A percentile compares a stretch with the other conserved stretches of the same genome.
phyloP scores from a whole-genome alignment of 179 eudicot species.

The Vitellaria paradoxa region DNA sequence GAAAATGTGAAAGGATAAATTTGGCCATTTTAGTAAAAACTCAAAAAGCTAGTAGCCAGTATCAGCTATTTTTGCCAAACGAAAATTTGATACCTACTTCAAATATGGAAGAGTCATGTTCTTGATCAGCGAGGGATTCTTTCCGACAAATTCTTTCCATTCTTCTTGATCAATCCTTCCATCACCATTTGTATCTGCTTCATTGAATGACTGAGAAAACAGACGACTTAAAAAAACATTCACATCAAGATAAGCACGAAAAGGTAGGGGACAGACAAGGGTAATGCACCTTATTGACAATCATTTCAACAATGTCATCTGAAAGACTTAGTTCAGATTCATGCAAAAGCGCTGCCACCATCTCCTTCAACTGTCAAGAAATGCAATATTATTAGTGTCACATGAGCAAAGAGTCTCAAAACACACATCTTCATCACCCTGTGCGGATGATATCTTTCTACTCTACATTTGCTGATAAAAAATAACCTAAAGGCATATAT shows the following conservation, averaged over 20 bases:
- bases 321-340: constrained; percentile 83
- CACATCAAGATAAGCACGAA: neutral
- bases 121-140: constrained; percentile 80
- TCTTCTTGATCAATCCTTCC: constrained; percentile 83
- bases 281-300: constrained; percentile 73
- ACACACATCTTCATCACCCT: neutral
- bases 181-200: constrained; percentile 77
- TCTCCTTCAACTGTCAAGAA: constrained; percentile 65
- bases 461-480: too few relatives aligned
- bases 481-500: too few relatives aligned
- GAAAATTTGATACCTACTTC: constrained; percentile 55
- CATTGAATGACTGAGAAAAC: constrained; percentile 58
- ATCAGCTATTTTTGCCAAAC: too few relatives aligned
- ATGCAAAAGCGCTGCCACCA: constrained; percentile 80
- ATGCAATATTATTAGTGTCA: constrained; percentile 2
- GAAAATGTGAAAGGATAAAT: too few relatives aligned
- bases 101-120: constrained; percentile 95
- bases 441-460: neutral
- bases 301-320: constrained; percentile 63
- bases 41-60: too few relatives aligned
- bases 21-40: too few relatives aligned
- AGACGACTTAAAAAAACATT: too few relatives aligned
- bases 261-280: neutral
- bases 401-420: neutral
- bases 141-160: constrained; percentile 75